phyloP scores from a whole-genome alignment of 2,329 filamentous ascomycete genomes.

The Colletotrichum aenigma region DNA sequence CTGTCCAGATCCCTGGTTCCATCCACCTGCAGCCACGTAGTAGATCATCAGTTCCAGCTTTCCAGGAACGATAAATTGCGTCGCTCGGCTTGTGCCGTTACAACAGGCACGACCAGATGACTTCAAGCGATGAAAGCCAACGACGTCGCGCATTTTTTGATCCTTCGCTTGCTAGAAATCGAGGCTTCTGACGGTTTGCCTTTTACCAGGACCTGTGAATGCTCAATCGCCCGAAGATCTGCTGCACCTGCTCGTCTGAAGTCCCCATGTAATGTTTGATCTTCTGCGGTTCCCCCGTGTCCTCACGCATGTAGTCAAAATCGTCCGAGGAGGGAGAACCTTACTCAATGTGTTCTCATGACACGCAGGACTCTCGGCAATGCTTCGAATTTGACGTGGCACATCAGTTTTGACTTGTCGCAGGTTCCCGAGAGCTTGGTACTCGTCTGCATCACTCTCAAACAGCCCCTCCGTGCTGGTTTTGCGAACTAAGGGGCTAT shows the following conservation, averaged over 20 bases:
- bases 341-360: neutral
- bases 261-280: constrained; percentile 1
- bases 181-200: neutral
- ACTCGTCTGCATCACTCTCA: neutral
- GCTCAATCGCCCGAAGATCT: neutral
- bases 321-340: neutral
- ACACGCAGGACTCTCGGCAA: neutral
- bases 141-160: no score
- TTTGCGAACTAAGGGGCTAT: neutral
- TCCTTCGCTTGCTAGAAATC: neutral
- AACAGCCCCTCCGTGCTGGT: neutral
- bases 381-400: neutral
- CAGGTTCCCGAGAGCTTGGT: neutral
- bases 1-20: neutral
- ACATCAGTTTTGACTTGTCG: neutral
- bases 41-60: neutral
- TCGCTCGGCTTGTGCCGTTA: neutral
- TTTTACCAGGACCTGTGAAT: neutral
- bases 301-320: neutral
- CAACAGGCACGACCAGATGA: neutral
- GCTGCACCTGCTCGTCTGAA: neutral
- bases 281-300: neutral
- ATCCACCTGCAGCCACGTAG: neutral
- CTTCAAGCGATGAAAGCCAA: neutral
- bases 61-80: neutral